Conservation (phyloP, 148 eudicot genomes). For the Nepenthes mirabilis region DNA sequence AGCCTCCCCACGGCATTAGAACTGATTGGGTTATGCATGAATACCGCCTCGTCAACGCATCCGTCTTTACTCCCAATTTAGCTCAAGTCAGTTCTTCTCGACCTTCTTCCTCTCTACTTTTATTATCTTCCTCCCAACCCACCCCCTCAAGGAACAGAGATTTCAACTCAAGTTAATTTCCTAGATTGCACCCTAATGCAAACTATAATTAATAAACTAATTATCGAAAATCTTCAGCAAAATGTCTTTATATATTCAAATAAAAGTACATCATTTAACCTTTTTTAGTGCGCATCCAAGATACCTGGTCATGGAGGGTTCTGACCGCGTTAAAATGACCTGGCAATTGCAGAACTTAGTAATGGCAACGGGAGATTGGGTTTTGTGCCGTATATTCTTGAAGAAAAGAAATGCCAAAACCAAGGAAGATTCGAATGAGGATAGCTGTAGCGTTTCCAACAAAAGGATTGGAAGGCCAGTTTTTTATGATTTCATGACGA, state of each 20-base stretch:
- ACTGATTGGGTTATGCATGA: slow-evolving; percentile 96
- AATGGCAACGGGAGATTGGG: slow-evolving; percentile 43
- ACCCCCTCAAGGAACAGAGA: too few species aligned
- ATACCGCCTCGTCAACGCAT: slow-evolving; percentile 35
- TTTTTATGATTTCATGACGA: slow-evolving; percentile 64
- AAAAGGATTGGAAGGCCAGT: slow-evolving; percentile 22
- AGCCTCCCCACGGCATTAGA: slow-evolving; percentile 66
- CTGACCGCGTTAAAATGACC: neutral
- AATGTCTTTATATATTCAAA: too few species aligned
- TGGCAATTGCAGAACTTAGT: neutral
- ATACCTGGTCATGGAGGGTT: neutral
- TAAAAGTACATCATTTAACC: too few species aligned
- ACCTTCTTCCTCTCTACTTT: too few species aligned
- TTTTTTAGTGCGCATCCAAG: too few species aligned
- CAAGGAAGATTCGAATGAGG: slow-evolving; percentile 21
- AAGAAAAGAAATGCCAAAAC: slow-evolving; percentile 43
- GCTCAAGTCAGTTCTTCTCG: slow-evolving; percentile 16
- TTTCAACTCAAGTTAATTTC: too few species aligned
- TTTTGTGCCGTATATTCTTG: slow-evolving; percentile 67
- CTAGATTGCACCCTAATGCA: too few species aligned
- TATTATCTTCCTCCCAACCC: too few species aligned
- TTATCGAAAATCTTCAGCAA: too few species aligned
- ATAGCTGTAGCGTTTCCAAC: neutral
- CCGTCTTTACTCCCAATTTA: slow-evolving; percentile 1
- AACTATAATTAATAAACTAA: too few species aligned